Base-by-base conservation (phyloP, 2,329 filamentous ascomycete genomes). In the Calonectria montana region DNA sequence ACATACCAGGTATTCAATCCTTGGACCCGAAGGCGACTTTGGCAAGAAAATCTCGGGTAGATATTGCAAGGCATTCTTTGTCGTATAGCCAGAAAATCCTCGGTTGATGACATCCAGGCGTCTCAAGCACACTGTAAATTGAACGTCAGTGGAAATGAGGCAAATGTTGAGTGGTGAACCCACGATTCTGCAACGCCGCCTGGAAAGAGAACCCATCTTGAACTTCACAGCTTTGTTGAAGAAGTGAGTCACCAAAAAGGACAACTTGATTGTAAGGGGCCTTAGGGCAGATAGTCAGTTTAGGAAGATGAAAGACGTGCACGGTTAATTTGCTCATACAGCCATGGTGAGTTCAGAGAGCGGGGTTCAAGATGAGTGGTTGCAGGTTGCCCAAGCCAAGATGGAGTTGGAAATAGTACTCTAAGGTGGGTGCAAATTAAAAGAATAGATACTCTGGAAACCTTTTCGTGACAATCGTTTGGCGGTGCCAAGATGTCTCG, bases 201-300 rank as follows among this genome's bases (percentile, higher is more conserved):
- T 59, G 53, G 21, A 59, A 59, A 13, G 53, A 59, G 16, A 39
- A 59, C 12, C 53, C 53, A 27, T 59, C 31, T 15, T 59, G 53
- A 37, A 59, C 53, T 59, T 59, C 53, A 35, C 53, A 59, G n/a
- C 53, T 59, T 15, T 59, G 53, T 31, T 59, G 53, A 6, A 59
- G 35, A 10, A 59, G 53, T 13, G 53, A 59, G 37, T 59, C 53
- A 2, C 53, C 53, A 39, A 59, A 59, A 23, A 59, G 53, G 1
- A 59, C 53, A 16, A 59, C 13, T 18, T 59, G 53, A 21, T 59
- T 59, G 31, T 59, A 59, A 25, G 53, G 53, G 5, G 35, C 21
- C 53, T 59, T 18, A 1, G 6, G 9, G 7, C 7, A 59, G 6
- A 6, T 18, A 2, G 53, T 59, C 15, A 59, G 53, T 25, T 23